These are phyloP conservation scores for Fusarium pseudocircinatum DNA, from an alignment of 2,329 filamentous ascomycete genomes.

Conservation along the genomic window DNA sequence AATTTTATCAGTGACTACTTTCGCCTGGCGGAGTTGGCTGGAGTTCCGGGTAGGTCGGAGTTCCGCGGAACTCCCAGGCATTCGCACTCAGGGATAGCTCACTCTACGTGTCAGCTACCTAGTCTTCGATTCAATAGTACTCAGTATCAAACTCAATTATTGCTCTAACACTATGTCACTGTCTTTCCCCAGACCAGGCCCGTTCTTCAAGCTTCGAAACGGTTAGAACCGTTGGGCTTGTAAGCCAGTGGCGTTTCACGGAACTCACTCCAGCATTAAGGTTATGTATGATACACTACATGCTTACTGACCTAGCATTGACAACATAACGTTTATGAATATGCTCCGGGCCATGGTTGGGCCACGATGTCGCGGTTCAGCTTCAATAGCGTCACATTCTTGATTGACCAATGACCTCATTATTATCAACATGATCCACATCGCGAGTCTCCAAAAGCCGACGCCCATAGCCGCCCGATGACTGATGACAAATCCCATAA, in stretches of 20 bases:
- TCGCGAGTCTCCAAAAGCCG: neutral
- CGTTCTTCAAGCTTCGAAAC: neutral
- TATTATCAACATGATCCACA: neutral
- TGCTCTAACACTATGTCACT: rapidly evolving
- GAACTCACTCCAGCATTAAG: neutral
- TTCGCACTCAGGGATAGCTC: neutral
- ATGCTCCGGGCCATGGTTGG: too few relatives aligned
- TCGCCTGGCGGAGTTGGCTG: neutral
- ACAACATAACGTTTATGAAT: too few relatives aligned
- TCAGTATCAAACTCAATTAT: rapidly evolving
- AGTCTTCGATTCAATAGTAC: too few relatives aligned
- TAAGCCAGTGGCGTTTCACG: neutral
- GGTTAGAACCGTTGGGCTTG: rapidly evolving
- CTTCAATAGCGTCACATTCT: neutral
- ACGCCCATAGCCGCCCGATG: neutral
- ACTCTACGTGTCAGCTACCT: neutral
- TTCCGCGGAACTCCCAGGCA: slow-evolving; percentile 25
- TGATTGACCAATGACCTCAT: neutral
- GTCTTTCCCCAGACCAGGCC: rapidly evolving
- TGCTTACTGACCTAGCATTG: too few relatives aligned
- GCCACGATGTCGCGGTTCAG: neutral
- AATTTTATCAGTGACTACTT: neutral
- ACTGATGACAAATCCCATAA: neutral
- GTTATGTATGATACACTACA: rapidly evolving
- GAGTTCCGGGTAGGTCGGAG: slow-evolving; percentile 20